These are phyloP conservation scores for Penicillium fimorum DNA, from an alignment of 495 filamentous ascomycete genomes.

Conservation along the genomic window DNA sequence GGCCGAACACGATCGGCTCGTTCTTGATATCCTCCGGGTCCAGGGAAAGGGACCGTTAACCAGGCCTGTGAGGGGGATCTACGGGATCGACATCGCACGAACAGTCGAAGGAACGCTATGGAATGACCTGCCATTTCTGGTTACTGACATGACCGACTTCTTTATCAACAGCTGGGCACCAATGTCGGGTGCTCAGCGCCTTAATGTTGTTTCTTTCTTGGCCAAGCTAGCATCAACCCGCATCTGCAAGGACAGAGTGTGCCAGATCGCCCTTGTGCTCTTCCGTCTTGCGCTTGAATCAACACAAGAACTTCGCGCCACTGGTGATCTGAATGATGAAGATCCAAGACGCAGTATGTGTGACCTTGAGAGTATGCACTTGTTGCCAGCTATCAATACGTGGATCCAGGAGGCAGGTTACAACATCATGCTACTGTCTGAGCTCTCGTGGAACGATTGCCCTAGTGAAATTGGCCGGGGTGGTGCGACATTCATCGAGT, in stretches of 20 bases:
- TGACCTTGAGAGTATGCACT: conserved; percentile 11
- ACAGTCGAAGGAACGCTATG: conserved; percentile 20
- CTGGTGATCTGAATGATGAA: conserved; percentile 13
- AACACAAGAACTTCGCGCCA: conserved; percentile 6
- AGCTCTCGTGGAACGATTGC: conserved; percentile 22
- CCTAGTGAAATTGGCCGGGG: conserved; percentile 11
- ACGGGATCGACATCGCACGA: conserved; percentile 20
- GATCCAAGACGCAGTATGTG: conserved; percentile 2
- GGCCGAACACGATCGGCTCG: conserved; percentile 17
- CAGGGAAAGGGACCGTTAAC: conserved; percentile 19
- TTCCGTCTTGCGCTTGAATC: conserved; percentile 16
- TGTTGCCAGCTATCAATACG: conserved; percentile 15
- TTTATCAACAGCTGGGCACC: conserved; percentile 10
- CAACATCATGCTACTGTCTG: conserved; percentile 16
- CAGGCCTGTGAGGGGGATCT: conserved; percentile 8
- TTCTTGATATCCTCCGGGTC: conserved; percentile 24
- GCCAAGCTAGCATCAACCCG: conserved; percentile 21
- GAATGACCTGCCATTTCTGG: conserved; percentile 23
- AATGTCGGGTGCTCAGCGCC: conserved; percentile 17
- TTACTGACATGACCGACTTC: conserved; percentile 20
- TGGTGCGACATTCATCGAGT: conserved; percentile 10
- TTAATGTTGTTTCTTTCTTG: conserved; percentile 19
- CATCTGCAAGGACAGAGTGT: conserved; percentile 17
- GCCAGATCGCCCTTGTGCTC: conserved; percentile 18
- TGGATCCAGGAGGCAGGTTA: conserved; percentile 12